Evolutionary conservation across 768 basidiomycete species (phyloP), one percentile per base, ranked within the genome.

Genomic region (Podaxis sp.): DNA sequence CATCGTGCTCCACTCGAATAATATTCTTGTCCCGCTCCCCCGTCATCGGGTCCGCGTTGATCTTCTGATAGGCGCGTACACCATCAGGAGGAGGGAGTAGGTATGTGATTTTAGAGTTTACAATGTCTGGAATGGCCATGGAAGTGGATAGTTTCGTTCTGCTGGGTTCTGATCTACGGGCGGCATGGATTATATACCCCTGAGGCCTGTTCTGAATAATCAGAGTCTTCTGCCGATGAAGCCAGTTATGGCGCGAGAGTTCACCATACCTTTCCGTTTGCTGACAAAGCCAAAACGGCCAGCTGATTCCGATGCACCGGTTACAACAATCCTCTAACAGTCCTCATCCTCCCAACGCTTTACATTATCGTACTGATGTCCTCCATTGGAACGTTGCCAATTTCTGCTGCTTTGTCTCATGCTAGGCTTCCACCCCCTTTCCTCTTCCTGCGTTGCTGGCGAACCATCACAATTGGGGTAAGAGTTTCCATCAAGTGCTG

Each of bases 71-170:
- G 5, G 73, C 71, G 2, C 68, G 69, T 7, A 61, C 67, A 28
- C 74, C 75, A 42, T 68, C 65, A 6, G 59, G 49, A 24, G 76
- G 75, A 36, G 67, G 67, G 13, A 68, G 53, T 24, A 63, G 68
- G 54, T 62, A 67, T 17, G 33, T 33, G 42, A 67, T 8, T 5
- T 26, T 17, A 40, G 62, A 59, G 4, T 53, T 52, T 3, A 59
- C 53, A 42, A 55, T 54, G 40, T 56, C 54, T 5, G 63, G 46
- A 44, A 52, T n/a, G 38, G 61, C 15, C 61, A 63, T 63, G 2
- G 51, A 33, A n/a, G 22, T 2, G 26, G 13, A 4, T 61, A 33
- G 48, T 12, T 19, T 51, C 19, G 28, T 48, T 24, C 19, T 19
- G 49, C 8, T 51, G 24, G 13, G 11, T 28, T 12, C 49, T 51